Evolutionary conservation across 768 basidiomycete species (phyloP), one percentile per base, ranked within the genome.

Genomic region (Podaxis carcinomalis): DNA sequence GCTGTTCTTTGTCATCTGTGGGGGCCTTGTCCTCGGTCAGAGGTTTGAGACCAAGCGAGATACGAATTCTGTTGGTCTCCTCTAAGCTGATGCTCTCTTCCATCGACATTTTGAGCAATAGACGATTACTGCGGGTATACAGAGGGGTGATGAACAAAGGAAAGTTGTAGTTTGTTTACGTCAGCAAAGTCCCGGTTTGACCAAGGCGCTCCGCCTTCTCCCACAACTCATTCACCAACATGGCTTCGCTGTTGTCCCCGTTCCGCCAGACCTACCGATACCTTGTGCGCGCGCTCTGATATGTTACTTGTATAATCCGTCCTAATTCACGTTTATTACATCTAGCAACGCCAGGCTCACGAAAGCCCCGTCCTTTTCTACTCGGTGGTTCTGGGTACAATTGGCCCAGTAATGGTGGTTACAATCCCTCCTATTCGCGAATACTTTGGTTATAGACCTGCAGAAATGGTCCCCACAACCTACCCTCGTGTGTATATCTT

Each of bases 61-160:
- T 85, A 77, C 97, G 93, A 73, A 97, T 92, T 76, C 91, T 95
- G 82, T 95, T 95, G 39, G 94, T 95, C 80, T 95, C 93, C 69
- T 95, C 93, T 70, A 96, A 83, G 69, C 90, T 91, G 71, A 96
- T 90, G 66, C 90, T 88, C 74, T 92, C 86, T 78, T 93, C 89
- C 89, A 91, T 87, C 16, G 87, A 82, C 80, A 83, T 84, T 61
- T 64, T 75, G 69, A 60, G 57, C 36, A 54, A 65, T 46, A 61
- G 49, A 55, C 51, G 57, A 63, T 53, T 46, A 47, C 55, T 71
- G 68, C 66, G 67, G 65, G 68, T 66, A 44, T 51, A 49, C 42
- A 51, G 55, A 50, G 37, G 28, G 51, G 10, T 39, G 36, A 58
- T 19, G 57, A 36, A 10, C 19, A 32, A 37, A 35, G 39, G 6